Evolutionary conservation across 371 early-diverging fungal species (phyloP).

Genomic region (Apophysomyces variabilis): DNA sequence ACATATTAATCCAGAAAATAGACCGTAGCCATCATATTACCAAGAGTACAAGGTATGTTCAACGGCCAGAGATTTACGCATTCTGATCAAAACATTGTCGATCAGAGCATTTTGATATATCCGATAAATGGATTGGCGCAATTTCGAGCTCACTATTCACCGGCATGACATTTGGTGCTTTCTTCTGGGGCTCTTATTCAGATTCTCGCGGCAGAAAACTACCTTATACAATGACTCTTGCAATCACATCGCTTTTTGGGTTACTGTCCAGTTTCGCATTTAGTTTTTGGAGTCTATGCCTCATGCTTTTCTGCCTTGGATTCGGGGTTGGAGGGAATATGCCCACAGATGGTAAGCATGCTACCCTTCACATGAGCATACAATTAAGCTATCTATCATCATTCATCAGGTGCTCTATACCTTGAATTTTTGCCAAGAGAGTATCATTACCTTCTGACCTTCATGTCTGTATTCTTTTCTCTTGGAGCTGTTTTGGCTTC

Average conservation of each 20-base stretch:
- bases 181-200: slow-evolving; percentile 81
- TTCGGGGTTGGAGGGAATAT: slow-evolving; percentile 90
- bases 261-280: slow-evolving; percentile 70
- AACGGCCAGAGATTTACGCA: neutral
- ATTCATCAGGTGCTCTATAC: slow-evolving; percentile 72
- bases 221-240: slow-evolving; percentile 82
- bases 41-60: slow-evolving; percentile 50
- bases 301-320: slow-evolving; percentile 71
- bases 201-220: slow-evolving; percentile 78
- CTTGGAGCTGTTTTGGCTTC: slow-evolving; percentile 83
- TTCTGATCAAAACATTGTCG: neutral
- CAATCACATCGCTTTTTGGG: slow-evolving; percentile 76
- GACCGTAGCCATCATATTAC: slow-evolving; percentile 70
- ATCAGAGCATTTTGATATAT: slow-evolving; percentile 61
- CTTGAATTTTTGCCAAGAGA: slow-evolving; percentile 83
- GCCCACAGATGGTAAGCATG: slow-evolving; percentile 77
- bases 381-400: neutral
- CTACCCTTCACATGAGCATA: neutral
- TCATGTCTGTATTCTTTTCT: slow-evolving; percentile 86
- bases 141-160: slow-evolving; percentile 72
- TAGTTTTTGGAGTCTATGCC: slow-evolving; percentile 66
- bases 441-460: slow-evolving; percentile 79
- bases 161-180: slow-evolving; percentile 85
- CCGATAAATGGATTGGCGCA: slow-evolving; percentile 63
- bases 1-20: slow-evolving; percentile 36